Evolutionary conservation across 2,329 filamentous ascomycete genomes (phyloP), one percentile per base, ranked within the genome.

Genomic region (Aspergillus neotritici): DNA sequence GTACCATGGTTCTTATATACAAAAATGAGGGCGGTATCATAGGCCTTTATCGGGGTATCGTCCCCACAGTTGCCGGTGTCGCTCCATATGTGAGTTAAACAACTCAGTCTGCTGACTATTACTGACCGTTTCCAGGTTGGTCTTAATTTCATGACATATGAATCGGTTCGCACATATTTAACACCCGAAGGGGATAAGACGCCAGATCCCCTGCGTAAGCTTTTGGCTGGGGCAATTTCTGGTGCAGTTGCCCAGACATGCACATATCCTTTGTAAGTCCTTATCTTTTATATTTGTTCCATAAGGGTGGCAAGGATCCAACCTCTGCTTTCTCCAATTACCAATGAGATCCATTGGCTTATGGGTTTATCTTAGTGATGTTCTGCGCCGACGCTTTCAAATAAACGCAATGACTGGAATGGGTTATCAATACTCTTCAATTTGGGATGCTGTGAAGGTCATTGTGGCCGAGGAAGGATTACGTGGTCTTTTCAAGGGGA

Each of bases 361-460:
- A 25, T 25, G 7, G 3, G 6, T 25, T 8, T 25, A 25, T 25
- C 21, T 25, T 48, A 93, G 87, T 63, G 90, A 95, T 63, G 91
- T 98, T 2, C 76, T 98, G 42, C 86, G 93, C 28, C 83, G 93
- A 47, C 81, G 93, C 39, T 98, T 98, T 66, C 93, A 98, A 64
- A 93, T 98, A 71, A 98, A 98, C 69, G 96, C 93, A 41, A 98
- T 98, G 93, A 88, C 86, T 37, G 93, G 93, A 40, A 91, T 98
- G 83, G 93, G 93, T 39, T 97, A 96, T 69, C 82, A 91, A 64
- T 98, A 98, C 72, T 89, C 86, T 59, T 85, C 83, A 5, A 84
- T 98, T 34, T 76, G 80, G 49, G 88, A 95, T 62, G 93, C 93
- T 3, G 73, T 98, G 50, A 79, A 74, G 40, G 80, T 86, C 39